Conservation (phyloP, 2,329 filamentous ascomycete species). For the Thelonectria rubi region DNA sequence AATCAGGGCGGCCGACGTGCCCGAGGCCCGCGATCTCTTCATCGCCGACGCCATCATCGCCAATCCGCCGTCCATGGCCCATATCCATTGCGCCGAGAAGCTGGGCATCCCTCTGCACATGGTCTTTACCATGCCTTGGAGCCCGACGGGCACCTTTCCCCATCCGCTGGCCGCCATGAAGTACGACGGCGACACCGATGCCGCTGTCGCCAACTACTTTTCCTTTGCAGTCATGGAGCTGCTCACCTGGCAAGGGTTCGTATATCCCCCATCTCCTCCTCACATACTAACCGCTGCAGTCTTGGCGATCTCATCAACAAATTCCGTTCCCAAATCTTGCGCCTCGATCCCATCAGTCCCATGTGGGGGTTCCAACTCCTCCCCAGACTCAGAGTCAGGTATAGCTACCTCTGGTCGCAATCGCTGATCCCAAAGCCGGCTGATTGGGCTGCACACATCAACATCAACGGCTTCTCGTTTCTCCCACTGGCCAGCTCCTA, state of each 20-base stretch:
- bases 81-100: slow-evolving; percentile 61
- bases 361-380: slow-evolving; percentile 74
- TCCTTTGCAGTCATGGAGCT: slow-evolving; percentile 67
- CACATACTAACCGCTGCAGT: slow-evolving; percentile 9
- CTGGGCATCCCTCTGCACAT: slow-evolving; percentile 60
- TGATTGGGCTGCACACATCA: slow-evolving; percentile 69
- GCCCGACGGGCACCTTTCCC: slow-evolving; percentile 59
- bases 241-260: slow-evolving; percentile 75
- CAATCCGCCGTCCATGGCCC: slow-evolving; percentile 62
- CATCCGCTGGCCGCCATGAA: slow-evolving; percentile 51
- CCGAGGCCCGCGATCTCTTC: slow-evolving; percentile 51
- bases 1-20: slow-evolving; percentile 41
- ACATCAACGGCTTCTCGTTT: slow-evolving; percentile 71
- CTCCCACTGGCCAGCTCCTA: slow-evolving; percentile 62
- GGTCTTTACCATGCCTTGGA: slow-evolving; percentile 75
- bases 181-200: slow-evolving; percentile 37
- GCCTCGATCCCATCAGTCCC: slow-evolving; percentile 70
- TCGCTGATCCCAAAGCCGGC: slow-evolving; percentile 71
- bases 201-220: slow-evolving; percentile 37
- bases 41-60: slow-evolving; percentile 65
- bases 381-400: slow-evolving; percentile 68
- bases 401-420: slow-evolving; percentile 77
- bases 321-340: slow-evolving; percentile 69
- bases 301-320: slow-evolving; percentile 77
- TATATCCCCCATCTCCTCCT: slow-evolving; percentile 14